Evolutionary conservation across 345 rosid genomes (phyloP).

Genomic region (Euclidium syriacum): DNA sequence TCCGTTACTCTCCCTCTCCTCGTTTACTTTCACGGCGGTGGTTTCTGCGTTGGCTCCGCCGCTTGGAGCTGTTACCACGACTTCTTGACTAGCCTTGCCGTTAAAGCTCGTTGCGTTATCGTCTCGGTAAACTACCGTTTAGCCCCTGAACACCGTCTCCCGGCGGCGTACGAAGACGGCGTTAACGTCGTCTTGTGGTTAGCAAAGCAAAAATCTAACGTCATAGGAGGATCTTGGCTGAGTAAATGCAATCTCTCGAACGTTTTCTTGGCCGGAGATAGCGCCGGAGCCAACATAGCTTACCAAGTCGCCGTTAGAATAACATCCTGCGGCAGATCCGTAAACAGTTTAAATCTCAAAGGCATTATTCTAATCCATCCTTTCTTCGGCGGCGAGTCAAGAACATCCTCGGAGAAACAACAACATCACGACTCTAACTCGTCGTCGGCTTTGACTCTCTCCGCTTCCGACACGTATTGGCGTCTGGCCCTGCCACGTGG

Average conservation of each 20-base stretch:
- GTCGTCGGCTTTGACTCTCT: slow-evolving; percentile 51
- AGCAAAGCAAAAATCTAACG: slow-evolving; percentile 35
- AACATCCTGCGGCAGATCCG: slow-evolving; percentile 11
- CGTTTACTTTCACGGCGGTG: slow-evolving; percentile 72
- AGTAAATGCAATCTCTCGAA: slow-evolving; percentile 39
- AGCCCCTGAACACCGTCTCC: slow-evolving; percentile 62
- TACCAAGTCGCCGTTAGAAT: slow-evolving; percentile 41
- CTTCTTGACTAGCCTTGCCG: slow-evolving; percentile 46
- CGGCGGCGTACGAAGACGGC: slow-evolving; percentile 67
- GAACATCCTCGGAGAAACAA: slow-evolving; percentile 51
- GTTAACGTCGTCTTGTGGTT: slow-evolving; percentile 51
- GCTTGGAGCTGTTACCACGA: slow-evolving; percentile 66
- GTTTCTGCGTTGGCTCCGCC: slow-evolving; percentile 63
- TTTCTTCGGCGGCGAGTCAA: slow-evolving; percentile 62
- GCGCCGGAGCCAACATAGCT: slow-evolving; percentile 71
- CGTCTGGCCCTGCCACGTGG: slow-evolving; percentile 66
- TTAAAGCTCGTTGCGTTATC: slow-evolving; percentile 40
- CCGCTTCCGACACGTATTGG: slow-evolving; percentile 75
- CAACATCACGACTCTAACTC: slow-evolving; percentile 28
- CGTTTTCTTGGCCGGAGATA: slow-evolving; percentile 62
- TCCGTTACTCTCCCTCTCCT: slow-evolving; percentile 49
- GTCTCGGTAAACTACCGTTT: slow-evolving; percentile 53
- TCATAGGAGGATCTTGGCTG: slow-evolving; percentile 55
- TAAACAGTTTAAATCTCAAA: slow-evolving; percentile 29
- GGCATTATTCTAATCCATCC: slow-evolving; percentile 61